These are phyloP conservation scores for thale cress (Arabidopsis thaliana) DNA, from an alignment of 345 rosid genomes.

Conservation along the genomic window TAIR10.1 NC_003076.8:20054501-20055000, in stretches of 20 bases:
- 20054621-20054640: constrained; percentile 42
- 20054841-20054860: background rate
- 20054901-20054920: constrained; percentile 24
- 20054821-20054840: constrained; percentile 49
- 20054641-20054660: constrained; percentile 31
- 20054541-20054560: background rate
- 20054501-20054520: background rate
- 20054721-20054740: constrained; percentile 28
- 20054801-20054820: background rate
- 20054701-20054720: constrained; percentile 1
- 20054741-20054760: constrained; percentile 14
- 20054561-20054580: constrained; percentile 34
- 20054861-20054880: background rate
- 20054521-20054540: constrained; percentile 1
- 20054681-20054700: background rate
- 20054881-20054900: constrained; percentile 26
- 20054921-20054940: constrained; percentile 20
- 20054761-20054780: background rate
- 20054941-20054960: background rate
- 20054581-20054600: constrained; percentile 53
- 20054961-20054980: constrained; percentile 9
- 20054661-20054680: constrained; percentile 9
- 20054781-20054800: constrained; percentile 35
- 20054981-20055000: constrained; percentile 32
- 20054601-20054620: constrained; percentile 41